Evolutionary conservation across 2,329 filamentous ascomycete genomes (phyloP).

Genomic region (Fusarium ambrosium): DNA sequence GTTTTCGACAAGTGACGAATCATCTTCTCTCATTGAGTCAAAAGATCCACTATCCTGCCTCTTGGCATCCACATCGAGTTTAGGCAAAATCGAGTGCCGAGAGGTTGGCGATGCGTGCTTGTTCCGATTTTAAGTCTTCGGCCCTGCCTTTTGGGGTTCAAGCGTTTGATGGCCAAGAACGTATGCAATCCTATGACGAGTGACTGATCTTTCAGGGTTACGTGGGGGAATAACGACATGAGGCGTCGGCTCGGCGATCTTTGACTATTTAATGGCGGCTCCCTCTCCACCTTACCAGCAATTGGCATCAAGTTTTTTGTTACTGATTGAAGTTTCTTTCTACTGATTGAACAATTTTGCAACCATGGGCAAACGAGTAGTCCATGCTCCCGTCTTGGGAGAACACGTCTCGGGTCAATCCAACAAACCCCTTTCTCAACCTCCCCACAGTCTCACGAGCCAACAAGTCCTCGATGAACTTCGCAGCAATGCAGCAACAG

Average conservation of each 20-base stretch:
- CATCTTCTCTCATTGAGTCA: background rate
- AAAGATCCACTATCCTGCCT: background rate
- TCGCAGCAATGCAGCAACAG: slow-evolving; percentile 64
- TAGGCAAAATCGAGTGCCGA: background rate
- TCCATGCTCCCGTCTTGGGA: slow-evolving; percentile 19
- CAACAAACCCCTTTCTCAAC: slow-evolving; percentile 59
- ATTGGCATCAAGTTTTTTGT: background rate
- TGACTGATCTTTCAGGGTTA: background rate
- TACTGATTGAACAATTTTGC: slow-evolving; percentile 51
- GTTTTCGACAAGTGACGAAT: background rate
- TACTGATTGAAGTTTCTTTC: background rate
- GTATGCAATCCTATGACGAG: background rate
- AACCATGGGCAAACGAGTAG: slow-evolving; percentile 61
- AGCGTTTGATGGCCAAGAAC: background rate
- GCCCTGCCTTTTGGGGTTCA: slow-evolving; percentile 31
- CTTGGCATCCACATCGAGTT: background rate
- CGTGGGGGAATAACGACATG: background rate
- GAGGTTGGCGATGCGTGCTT: background rate
- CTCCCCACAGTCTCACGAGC: slow-evolving; percentile 67
- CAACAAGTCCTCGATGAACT: slow-evolving; percentile 65
- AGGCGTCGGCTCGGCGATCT: background rate
- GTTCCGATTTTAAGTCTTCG: slow-evolving; percentile 67
- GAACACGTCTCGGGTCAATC: slow-evolving; percentile 49
- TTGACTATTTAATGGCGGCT: background rate
- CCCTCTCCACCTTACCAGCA: background rate